Percentiles rank a stretch among this genome's conserved stretches.
These are phyloP conservation scores for Papilionanthe hybrid DNA, from an alignment of 116 monocot species.

Conservation along the genomic window DNA sequence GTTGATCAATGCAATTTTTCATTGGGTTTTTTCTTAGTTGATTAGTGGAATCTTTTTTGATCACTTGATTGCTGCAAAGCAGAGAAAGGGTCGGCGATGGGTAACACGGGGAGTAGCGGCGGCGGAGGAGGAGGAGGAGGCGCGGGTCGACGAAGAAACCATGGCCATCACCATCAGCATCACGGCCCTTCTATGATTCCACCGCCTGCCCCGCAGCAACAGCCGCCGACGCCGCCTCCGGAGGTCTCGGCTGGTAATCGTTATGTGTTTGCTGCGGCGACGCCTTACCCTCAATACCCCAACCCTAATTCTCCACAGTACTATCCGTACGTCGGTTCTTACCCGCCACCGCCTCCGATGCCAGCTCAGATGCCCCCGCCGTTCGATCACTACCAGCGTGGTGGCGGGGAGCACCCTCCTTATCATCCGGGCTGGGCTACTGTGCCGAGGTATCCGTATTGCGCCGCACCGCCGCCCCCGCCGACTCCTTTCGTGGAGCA, in stretches of 20 bases:
- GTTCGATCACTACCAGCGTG: constrained; percentile 52
- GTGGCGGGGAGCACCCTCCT: constrained; percentile 12
- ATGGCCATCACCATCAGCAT: constrained; percentile 15
- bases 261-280: constrained; percentile 77
- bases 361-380: constrained; percentile 60
- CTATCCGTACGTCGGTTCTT: constrained; percentile 57
- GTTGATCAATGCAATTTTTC: background rate
- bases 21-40: background rate
- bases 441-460: constrained; percentile 12
- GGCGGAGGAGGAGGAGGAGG: constrained; percentile 19
- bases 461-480: constrained; percentile 7
- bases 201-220: constrained; percentile 11
- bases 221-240: constrained; percentile 17
- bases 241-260: constrained; percentile 45
- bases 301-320: constrained; percentile 52
- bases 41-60: background rate
- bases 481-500: constrained; percentile 66
- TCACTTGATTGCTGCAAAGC: background rate
- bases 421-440: constrained; percentile 24
- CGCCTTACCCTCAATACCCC: constrained; percentile 64
- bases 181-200: constrained; percentile 11
- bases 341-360: constrained; percentile 51
- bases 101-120: constrained; percentile 48
- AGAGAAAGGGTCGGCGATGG: constrained; percentile 29
- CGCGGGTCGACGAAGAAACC: constrained; percentile 12